Evolutionary conservation across 2,329 filamentous ascomycete species (phyloP).

Genomic region (Gnomoniopsis sp.): DNA sequence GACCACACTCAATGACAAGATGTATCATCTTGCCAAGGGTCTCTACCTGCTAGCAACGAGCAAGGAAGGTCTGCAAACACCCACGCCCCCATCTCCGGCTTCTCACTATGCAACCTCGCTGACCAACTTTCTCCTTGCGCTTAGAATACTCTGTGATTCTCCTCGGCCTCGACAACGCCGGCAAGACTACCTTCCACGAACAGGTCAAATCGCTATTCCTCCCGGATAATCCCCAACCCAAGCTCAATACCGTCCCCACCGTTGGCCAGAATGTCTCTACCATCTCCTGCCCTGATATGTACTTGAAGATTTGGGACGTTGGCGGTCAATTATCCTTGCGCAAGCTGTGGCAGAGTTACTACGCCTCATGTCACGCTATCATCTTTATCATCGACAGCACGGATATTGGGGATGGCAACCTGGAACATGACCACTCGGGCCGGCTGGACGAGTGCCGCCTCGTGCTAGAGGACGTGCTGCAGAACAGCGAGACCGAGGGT

Average conservation of each 20-base stretch:
- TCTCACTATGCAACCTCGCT: neutral
- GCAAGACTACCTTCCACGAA: conserved; percentile 96
- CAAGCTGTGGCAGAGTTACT: conserved; percentile 94
- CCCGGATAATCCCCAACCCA: conserved; percentile 58
- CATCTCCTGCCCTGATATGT: conserved; percentile 87
- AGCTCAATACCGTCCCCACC: conserved; percentile 85
- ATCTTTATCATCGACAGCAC: conserved; percentile 97
- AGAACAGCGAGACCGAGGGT: conserved; percentile 82
- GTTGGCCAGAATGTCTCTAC: conserved; percentile 96
- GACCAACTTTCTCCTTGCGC: conserved; percentile 2
- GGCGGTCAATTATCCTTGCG: conserved; percentile 88
- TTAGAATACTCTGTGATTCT: conserved; percentile 97
- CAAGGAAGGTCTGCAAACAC: conserved; percentile 73
- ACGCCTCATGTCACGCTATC: conserved; percentile 89
- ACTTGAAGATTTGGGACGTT: conserved; percentile 98
- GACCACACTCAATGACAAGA: conserved; percentile 33
- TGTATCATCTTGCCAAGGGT: conserved; percentile 96
- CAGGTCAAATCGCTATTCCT: conserved; percentile 90
- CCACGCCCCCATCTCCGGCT: conserved; percentile 1
- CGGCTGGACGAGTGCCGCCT: conserved; percentile 83
- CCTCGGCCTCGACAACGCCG: conserved; percentile 95
- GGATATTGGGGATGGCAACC: conserved; percentile 81
- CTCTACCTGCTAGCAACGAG: conserved; percentile 93
- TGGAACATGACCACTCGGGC: conserved; percentile 50
- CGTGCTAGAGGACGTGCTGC: conserved; percentile 86